Evolutionary conservation across 257 asterid species (phyloP).

Genomic region (Eustoma russellianum): DNA sequence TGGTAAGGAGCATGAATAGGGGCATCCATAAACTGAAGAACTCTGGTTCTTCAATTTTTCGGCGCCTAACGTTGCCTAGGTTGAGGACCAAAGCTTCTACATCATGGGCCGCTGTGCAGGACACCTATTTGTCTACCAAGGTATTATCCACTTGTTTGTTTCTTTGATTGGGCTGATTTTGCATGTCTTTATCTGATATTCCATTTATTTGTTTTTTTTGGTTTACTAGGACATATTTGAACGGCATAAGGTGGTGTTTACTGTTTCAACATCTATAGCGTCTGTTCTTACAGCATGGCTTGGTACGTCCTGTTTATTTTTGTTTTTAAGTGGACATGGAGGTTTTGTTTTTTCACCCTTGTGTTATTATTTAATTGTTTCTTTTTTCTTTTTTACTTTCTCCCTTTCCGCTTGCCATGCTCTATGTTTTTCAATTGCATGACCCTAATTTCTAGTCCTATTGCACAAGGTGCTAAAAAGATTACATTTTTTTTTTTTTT

Average conservation of each 20-base stretch:
- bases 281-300: constrained; percentile 82
- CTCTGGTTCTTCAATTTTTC: constrained; percentile 33
- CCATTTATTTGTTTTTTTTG: background rate
- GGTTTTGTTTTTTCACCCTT: background rate
- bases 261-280: constrained; percentile 74
- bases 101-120: constrained; percentile 59
- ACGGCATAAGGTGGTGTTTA: constrained; percentile 81
- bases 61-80: constrained; percentile 26
- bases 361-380: constrained; percentile 1
- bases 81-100: constrained; percentile 45
- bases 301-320: constrained; percentile 28
- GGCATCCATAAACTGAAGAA: constrained; percentile 55
- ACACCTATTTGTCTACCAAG: constrained; percentile 58
- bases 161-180: background rate
- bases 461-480: too few species aligned
- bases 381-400: constrained; percentile 1
- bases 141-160: constrained; percentile 10
- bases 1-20: constrained; percentile 13
- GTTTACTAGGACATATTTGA: constrained; percentile 61
- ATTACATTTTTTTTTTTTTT: too few species aligned
- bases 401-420: background rate
- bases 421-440: too few species aligned
- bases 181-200: background rate
- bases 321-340: background rate
- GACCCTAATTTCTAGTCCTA: too few species aligned